Evolutionary conservation across 192 early-diverging fungal species (phyloP), one percentile per base, ranked within the genome.

Genomic region (Ambispora gerdemannii): DNA sequence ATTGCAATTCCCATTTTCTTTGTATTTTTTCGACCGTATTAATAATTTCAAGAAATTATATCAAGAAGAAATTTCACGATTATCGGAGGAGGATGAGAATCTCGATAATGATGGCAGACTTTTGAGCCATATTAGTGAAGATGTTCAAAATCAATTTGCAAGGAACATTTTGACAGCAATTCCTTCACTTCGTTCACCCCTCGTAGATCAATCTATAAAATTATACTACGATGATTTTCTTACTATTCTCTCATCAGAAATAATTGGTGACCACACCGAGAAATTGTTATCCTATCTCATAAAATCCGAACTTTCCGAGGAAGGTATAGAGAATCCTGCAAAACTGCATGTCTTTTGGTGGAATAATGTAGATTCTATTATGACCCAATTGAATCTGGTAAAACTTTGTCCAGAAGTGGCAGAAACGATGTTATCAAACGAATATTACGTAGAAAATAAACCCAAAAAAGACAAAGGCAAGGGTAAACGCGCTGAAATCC

Each of bases 1-100:
- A 30, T 15, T 73, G 4, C 72, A 43, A 50, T 73, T 73, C 51
- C 72, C 72, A 31, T 73, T 73, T 56, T 73, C 72, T n/a, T 67
- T 31, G 30, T 56, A 73, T 34, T 69, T 73, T 35, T 35, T 55
- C 20, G 27, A 73, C 1, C 63, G 30, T 31, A 73, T 73, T 47
- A 50, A 73, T 49, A 30, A 27, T 43, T 73, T 73, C 33, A 73
- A 69, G 60, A 22, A 8, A 15, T 20, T 67, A 22, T 73, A 69
- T 58, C 19, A 61, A 25, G 72, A 73, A 43, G 66, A 50, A 38
- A 7, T 47, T 2, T 6, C n/a, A 15, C 1, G 35, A 2, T 10
- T 59, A 17, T 27, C 11, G 0, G 27, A 68, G 32, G 33, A 73
- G 15, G 4, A 22, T 17, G 52, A 56, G 19, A 73, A 73, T 30